Conservation (phyloP, 2,329 filamentous ascomycete genomes). For the Pyrenochaeta sp. region DNA sequence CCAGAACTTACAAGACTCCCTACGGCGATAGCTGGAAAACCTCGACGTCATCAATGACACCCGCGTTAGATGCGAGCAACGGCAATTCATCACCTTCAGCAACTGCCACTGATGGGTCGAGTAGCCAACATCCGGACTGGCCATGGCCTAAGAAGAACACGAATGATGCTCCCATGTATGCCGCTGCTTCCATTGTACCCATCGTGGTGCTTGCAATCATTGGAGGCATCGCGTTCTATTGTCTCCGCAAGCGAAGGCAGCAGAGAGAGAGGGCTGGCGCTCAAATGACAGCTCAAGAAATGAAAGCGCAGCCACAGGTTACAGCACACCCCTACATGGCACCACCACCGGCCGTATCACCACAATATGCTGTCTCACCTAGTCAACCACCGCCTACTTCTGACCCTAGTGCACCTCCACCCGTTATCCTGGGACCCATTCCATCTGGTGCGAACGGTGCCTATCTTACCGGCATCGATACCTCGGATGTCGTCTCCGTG, state of each 20-base stretch:
- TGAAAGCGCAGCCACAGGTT: slow-evolving; percentile 32
- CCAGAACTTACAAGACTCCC: neutral
- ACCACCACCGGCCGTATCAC: slow-evolving; percentile 22
- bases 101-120: slow-evolving; percentile 2
- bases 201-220: slow-evolving; percentile 36
- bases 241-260: slow-evolving; percentile 42
- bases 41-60: slow-evolving; percentile 8
- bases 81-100: slow-evolving; percentile 1
- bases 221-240: slow-evolving; percentile 33
- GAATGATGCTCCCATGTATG: slow-evolving; percentile 27
- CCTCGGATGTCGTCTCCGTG: slow-evolving; percentile 46
- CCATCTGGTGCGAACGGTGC: slow-evolving; percentile 38
- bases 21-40: slow-evolving; percentile 5
- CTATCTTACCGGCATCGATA: slow-evolving; percentile 51
- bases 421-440: slow-evolving; percentile 48
- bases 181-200: slow-evolving; percentile 34
- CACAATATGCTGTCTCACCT: slow-evolving; percentile 23
- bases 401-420: slow-evolving; percentile 25
- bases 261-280: slow-evolving; percentile 20
- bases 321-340: slow-evolving; percentile 28
- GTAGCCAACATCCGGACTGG: slow-evolving; percentile 4
- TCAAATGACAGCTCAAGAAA: slow-evolving; percentile 28
- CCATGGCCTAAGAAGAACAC: slow-evolving; percentile 9
- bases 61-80: neutral
- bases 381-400: slow-evolving; percentile 28